Base-by-base conservation (phyloP, 306 rosid genomes). In the Dalbergia cultrata region DNA sequence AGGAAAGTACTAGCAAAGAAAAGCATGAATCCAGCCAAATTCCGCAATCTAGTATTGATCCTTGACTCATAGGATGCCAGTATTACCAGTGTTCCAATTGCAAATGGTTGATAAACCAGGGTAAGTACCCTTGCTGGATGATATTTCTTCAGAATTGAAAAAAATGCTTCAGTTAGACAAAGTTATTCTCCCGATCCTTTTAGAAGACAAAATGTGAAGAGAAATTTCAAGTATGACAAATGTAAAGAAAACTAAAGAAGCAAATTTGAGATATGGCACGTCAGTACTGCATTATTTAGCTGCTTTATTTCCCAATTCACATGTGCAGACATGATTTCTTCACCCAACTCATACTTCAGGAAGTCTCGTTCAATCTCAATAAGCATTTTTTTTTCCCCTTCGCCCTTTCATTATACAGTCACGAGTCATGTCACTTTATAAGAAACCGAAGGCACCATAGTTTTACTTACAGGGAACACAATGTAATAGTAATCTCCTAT, bases 121-220 rank as follows among this genome's bases (percentile, higher is more conserved):
- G 97, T 86, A 21, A 92, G 92, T 31, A 95, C 97, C 61, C 92
- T 63, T 7, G 90, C 85, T 26, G 98, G 98, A 85, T 95, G 85
- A 41, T 82, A 82, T 41, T 0, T 82, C 82, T 81, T 54, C 60
- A 54, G 60, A 16, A 37, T 37, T 37, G 6, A 0, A 37, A 37
- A 54, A 18, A 54, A 6, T 17, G 21, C 60, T 54, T 54, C 21
- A 17, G 60, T 54, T 54, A 54, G 26, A 54, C 17, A 4, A 50
- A 49, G 41, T 7, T 7, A 37, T 2, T 37, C 31, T 26, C 3
- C 31, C 53, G 14, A 47, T 2, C 53, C 53, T 47, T 47, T 9
- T 2, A 47, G 5, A 12, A 3, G 19, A 37, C 41, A 37, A 37
- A 37, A 3, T 0, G 41, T 7, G 5, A 16, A 7, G 3, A 52